Base-by-base conservation (phyloP, 116 monocot species). In the Iris pallida region DNA sequence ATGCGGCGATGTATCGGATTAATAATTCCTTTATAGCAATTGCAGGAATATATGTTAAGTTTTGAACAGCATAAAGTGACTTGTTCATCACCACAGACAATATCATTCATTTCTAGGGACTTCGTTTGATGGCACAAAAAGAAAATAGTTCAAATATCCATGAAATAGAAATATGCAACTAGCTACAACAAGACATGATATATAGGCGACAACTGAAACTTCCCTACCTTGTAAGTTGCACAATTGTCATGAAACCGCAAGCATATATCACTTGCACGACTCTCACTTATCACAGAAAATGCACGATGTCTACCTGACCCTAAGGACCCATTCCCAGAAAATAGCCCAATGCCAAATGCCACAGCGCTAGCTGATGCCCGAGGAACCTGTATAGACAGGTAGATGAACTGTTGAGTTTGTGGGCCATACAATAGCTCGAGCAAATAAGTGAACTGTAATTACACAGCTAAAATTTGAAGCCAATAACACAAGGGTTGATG, bases 311-410 rank as follows among this genome's bases (percentile, higher is more conserved):
- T 46, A 7, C 90, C 92, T 4, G 76, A 80, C 42, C 97, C 97
- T 63, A 98, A 88, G 64, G 18, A 85, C 69, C 97, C 97, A 80
- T 81, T 98, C 56, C 85, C 90, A 55, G 73, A 73, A 84, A 98
- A 87, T 72, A 98, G 74, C 5, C 93, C 97, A 12, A 92, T 80
- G 68, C 97, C 97, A 85, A 98, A 98, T 76, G 97, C 97, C 55
- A 98, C 90, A 4, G 93, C 93, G 80, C 97, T 98, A 47, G 93
- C 92, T 71, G 97, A 92, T 12, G 88, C 90, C 56, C 97, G 85
- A 80, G 85, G 85, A 84, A 98, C 90, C 97, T 98, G 13, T 16
- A 47, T 18, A 30, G 30, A 45, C 3, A 57, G 9, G 7, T 20
- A 17, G 44, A 3, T 45, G 6, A 18, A 16, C 30, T 30, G 12